Evolutionary conservation across 2,329 filamentous ascomycete genomes (phyloP).

Genomic region (Ustulina deusta): DNA sequence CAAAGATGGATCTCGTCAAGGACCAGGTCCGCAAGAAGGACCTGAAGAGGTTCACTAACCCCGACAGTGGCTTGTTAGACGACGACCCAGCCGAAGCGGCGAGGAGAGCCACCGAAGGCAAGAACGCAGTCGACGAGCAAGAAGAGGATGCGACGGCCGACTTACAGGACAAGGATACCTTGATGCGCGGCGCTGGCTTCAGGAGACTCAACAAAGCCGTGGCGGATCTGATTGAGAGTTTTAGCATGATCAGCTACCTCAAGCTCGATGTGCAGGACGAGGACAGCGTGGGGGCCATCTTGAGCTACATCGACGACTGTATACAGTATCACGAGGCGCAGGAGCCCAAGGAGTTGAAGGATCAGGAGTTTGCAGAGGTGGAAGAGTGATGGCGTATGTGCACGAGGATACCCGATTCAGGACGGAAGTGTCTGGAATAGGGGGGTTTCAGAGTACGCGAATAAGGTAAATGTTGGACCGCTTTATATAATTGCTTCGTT

Average conservation of each 20-base stretch:
- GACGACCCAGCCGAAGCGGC: conserved; percentile 74
- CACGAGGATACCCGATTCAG: neutral
- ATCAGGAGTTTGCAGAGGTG: conserved; percentile 48
- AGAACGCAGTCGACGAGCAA: conserved; percentile 31
- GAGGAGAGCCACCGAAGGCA: conserved; percentile 53
- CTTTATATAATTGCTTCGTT: conserved; percentile 28
- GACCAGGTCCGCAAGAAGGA: conserved; percentile 89
- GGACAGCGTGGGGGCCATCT: conserved; percentile 81
- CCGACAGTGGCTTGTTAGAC: conserved; percentile 84
- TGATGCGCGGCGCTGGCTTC: conserved; percentile 87
- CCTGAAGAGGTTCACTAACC: conserved; percentile 88
- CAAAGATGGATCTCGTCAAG: conserved; percentile 97
- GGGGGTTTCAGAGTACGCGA: neutral
- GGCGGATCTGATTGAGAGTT: conserved; percentile 92
- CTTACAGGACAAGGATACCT: conserved; percentile 72
- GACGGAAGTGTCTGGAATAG: neutral
- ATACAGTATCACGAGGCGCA: conserved; percentile 54
- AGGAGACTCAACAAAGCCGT: conserved; percentile 87
- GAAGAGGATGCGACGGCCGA: conserved; percentile 68
- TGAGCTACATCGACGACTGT: conserved; percentile 68
- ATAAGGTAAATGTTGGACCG: neutral
- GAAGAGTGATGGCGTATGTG: conserved; percentile 28
- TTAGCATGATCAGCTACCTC: conserved; percentile 97
- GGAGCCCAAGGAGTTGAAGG: conserved; percentile 52
- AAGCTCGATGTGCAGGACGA: conserved; percentile 91